These are phyloP conservation scores for Ambrosia artemisiifolia DNA, from an alignment of 129 eudicot genomes.

Conservation along the genomic window DNA sequence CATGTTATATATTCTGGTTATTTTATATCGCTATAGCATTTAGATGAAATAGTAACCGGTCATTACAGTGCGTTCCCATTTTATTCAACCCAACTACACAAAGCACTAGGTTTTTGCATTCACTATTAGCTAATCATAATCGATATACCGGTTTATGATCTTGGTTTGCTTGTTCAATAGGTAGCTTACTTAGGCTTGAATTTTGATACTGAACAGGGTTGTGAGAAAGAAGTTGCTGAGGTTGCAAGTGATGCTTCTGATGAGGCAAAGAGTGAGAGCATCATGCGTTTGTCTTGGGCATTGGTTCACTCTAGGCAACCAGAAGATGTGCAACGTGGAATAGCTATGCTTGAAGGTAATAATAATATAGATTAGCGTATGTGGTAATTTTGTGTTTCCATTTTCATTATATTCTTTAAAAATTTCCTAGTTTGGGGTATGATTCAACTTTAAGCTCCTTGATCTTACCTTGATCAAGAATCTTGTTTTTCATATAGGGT, in stretches of 20 bases:
- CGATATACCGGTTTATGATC: not conserved
- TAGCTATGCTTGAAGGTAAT: constrained; percentile 69
- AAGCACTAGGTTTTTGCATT: not conserved
- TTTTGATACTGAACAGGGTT: constrained; percentile 35
- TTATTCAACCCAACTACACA: not conserved
- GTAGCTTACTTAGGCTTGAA: not conserved
- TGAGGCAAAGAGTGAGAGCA: constrained; percentile 47
- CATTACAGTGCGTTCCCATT: not conserved
- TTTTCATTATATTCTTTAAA: not conserved
- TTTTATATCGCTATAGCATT: not conserved
- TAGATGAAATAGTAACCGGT: not conserved
- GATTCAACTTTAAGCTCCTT: not conserved
- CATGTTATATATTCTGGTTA: not conserved
- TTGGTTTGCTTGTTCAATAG: not conserved
- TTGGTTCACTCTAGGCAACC: constrained; percentile 62
- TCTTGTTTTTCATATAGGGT: not conserved
- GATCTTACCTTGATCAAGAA: not conserved
- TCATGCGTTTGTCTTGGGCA: constrained; percentile 71
- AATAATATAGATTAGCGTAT: not conserved
- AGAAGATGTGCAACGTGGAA: constrained; percentile 74
- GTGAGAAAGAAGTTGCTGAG: constrained; percentile 64
- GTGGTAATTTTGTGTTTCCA: not conserved
- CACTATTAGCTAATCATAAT: not conserved
- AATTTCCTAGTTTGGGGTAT: not conserved
- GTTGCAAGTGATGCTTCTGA: constrained; percentile 46